Base-by-base conservation (phyloP, 129 eudicot genomes). In the Smallanthus sonchifolius region DNA sequence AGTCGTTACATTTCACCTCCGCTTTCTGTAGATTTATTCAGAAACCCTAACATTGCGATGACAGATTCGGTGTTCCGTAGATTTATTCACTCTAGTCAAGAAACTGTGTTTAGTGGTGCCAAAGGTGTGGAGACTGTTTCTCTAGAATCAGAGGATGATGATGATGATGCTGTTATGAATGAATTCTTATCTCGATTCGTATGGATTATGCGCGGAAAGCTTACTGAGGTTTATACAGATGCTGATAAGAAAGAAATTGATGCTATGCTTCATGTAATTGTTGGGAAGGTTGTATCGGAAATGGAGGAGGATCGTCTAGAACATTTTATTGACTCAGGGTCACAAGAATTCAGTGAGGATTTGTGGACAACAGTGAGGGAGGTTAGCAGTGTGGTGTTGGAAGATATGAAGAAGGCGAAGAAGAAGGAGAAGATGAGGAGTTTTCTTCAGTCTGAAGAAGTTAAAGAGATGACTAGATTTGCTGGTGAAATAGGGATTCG, bases 401-500 rank as follows among this genome's bases (percentile, higher is more conserved):
- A 78, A 2, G 99, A 91, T 59, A 95, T 91, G 99, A 84, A 85
- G 76, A 91, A 83, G 77, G 99, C 91, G 14, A 80, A 73, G 81
- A 88, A 84, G 83, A 95, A 95, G 86, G 99, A 95, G 71, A 91
- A 82, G 39, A 80, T 91, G 97, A 95, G 86, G 83, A 65, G 54
- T 54, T 95, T 85, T 82, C 79, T 91, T 48, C 96, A 88, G 40
- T 74, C 81, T 20, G 97, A 88, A 40, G 85, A 87, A 66, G 99
- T 95, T 38, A 95, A 89, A 86, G 92, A 85, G 39, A 86, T 86
- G 97, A 72, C 81, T 9, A 83, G 93, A 59, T 95, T 95, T 82
- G 97, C 99, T 55, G 91, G 97, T 34, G 94, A 95, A 76, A 81
- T 84, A 6, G 99, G 99, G 48, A 84, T 95, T 54, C 80, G 95